Base-by-base conservation (phyloP, 2,329 filamentous ascomycete genomes). In the Aulographum hederae region DNA sequence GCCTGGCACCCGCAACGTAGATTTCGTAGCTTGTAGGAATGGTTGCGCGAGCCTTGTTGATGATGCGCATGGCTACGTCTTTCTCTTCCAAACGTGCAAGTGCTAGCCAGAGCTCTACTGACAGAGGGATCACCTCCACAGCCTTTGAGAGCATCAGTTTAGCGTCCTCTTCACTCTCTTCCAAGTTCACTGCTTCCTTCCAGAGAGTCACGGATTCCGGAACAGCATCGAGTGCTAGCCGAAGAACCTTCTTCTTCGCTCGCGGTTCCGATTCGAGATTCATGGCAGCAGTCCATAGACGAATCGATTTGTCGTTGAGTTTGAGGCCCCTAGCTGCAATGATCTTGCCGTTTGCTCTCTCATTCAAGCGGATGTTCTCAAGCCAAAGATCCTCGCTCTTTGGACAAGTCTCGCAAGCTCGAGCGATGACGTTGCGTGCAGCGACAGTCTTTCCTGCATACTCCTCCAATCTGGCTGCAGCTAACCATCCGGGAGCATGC, bases 331-430 rank as follows among this genome's bases (percentile, higher is more conserved):
- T 77, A 6, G 85, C 81, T 5, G 85, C 89, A 41, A 98, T 93
- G 38, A 98, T 74, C 56, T 93, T 95, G 34, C 86, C 85, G 45
- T 95, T 98, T 33, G 82, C 76, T 16, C 76, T 73, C 46, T 93
- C 82, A 51, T 94, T 93, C 3, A 98, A 62, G 33, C 85, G 73
- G 41, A 98, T 95, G 34, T 86, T 91, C 52, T 98, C 89, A 26
- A 95, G 59, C 91, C 91, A 98, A 4, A 78, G 80, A 48, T 94
- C 89, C 52, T 94, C 84, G 40, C 77, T 93, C 54, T 86, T 89
- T 0, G 86, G 89, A 43, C 86, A 95, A 44, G 85, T 71, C 41
- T 86, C 74, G 47, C 84, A 93, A 1, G 86, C 91, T 44, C 80
- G 71, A 2, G 80, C 73, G 37, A 98, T 93, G 23, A 91, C 69